Conservation (phyloP, 345 rosid genomes). For the Cardiospermum halicacabum region DNA sequence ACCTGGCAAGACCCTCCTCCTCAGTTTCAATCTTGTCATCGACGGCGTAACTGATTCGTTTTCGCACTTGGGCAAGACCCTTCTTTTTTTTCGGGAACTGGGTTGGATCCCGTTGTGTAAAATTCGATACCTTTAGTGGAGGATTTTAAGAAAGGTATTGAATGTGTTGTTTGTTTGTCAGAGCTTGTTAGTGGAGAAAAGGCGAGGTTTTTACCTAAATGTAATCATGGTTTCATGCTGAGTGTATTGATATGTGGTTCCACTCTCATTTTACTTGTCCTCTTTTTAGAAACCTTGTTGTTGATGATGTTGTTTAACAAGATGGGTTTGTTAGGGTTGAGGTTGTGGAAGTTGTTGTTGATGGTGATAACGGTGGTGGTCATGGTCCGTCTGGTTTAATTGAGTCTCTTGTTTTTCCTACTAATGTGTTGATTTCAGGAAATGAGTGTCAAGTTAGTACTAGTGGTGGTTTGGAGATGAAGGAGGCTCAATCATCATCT, state of each 20-base stretch:
- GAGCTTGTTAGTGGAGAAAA: conserved; percentile 73
- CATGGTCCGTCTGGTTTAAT: conserved; percentile 29
- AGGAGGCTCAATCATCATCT: conserved; percentile 29
- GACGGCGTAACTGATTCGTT: conserved; percentile 49
- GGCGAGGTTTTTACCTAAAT: conserved; percentile 69
- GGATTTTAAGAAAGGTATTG: conserved; percentile 57
- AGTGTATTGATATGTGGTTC: conserved; percentile 97
- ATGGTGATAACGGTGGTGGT: conserved; percentile 24
- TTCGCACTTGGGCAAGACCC: conserved; percentile 61
- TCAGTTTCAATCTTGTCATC: conserved; percentile 27
- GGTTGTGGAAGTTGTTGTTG: conserved; percentile 6
- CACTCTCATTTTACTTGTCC: conserved; percentile 91
- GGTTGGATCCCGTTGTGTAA: conserved; percentile 56
- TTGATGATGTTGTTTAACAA: conserved; percentile 21
- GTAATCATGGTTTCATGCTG: conserved; percentile 88
- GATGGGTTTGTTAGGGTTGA: conserved; percentile 11
- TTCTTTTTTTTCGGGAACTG: conserved; percentile 27
- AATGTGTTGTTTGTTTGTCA: conserved; percentile 82
- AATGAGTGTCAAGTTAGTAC: conserved; percentile 61
- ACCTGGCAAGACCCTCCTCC: too few species aligned
- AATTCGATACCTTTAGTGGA: conserved; percentile 57
- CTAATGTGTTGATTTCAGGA: conserved; percentile 90
- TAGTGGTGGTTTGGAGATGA: conserved; percentile 42
- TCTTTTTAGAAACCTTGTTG: conserved; percentile 60
- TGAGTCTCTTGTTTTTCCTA: conserved; percentile 69